Conservation (phyloP, 108 stramenopile genomes). For the Skeletonema costatum region DNA sequence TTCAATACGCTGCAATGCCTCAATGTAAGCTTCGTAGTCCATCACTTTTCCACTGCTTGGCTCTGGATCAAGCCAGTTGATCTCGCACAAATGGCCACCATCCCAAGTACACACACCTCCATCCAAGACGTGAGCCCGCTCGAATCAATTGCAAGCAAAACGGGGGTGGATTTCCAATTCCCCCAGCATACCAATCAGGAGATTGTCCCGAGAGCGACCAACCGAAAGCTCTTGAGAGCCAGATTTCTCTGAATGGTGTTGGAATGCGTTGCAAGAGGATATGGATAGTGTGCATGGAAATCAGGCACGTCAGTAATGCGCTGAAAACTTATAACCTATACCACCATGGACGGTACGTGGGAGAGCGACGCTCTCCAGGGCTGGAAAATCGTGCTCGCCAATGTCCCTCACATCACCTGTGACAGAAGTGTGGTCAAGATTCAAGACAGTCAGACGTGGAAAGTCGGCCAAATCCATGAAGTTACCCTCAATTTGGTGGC, state of each 20-base stretch:
- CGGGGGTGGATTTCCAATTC: background rate
- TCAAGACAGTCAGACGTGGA: constrained; percentile 2
- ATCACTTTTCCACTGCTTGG: too few relatives aligned
- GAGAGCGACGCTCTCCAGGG: too few relatives aligned
- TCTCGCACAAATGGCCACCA: background rate
- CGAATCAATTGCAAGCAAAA: background rate
- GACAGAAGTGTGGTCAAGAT: too few relatives aligned
- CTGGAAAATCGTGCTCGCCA: too few relatives aligned
- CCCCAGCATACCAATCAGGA: background rate
- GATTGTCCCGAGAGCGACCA: background rate
- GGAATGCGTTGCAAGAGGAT: background rate
- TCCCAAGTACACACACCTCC: too few relatives aligned
- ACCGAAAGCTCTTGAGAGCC: too few relatives aligned
- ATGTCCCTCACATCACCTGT: background rate
- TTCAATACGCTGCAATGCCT: too few relatives aligned
- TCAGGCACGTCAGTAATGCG: background rate
- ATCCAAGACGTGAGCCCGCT: background rate
- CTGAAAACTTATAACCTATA: background rate
- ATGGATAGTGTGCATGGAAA: background rate
- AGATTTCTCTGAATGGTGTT: too few relatives aligned
- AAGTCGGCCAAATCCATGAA: constrained; percentile 9
- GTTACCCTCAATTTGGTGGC: background rate
- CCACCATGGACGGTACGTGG: background rate
- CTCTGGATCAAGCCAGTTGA: background rate
- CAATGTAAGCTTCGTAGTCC: too few relatives aligned